These are phyloP conservation scores for Fraxinus anomala DNA, from an alignment of 257 asterid species.

Conservation along the genomic window DNA sequence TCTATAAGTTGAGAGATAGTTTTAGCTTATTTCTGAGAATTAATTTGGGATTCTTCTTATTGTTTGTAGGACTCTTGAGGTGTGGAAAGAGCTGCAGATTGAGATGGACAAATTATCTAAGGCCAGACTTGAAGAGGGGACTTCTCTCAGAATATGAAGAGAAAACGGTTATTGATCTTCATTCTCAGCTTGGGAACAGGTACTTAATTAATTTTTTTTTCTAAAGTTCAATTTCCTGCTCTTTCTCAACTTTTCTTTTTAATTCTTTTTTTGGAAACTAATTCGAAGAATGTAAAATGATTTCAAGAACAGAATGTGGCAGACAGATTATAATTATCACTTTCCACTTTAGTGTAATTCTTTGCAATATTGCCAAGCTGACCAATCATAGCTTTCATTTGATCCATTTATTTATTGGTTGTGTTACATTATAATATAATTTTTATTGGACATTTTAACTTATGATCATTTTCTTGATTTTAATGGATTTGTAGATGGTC, in stretches of 20 bases:
- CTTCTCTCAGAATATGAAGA: constrained; percentile 85
- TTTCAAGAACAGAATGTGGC: background rate
- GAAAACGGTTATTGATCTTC: constrained; percentile 94
- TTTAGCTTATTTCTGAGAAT: background rate
- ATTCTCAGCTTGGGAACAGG: constrained; percentile 98
- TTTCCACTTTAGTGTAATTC: background rate
- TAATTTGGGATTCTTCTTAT: background rate
- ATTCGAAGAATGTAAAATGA: background rate
- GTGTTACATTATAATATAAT: background rate
- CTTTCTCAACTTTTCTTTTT: background rate
- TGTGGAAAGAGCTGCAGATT: constrained; percentile 96
- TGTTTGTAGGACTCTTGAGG: constrained; percentile 69
- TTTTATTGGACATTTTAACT: background rate
- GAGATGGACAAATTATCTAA: constrained; percentile 89
- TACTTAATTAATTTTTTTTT: constrained; percentile 1
- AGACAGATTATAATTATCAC: background rate
- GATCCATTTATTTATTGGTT: background rate
- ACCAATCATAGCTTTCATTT: background rate
- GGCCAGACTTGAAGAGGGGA: constrained; percentile 96
- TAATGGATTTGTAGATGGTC: constrained; percentile 64
- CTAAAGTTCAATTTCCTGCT: background rate
- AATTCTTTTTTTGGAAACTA: background rate
- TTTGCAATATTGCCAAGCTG: background rate
- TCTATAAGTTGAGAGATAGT: background rate
- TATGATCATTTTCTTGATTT: background rate